Percentiles rank a stretch among this genome's conserved stretches.
Evolutionary conservation across 805 yeast genomes (phyloP).

Genomic region (Metschnikowia baotianmanensis): DNA sequence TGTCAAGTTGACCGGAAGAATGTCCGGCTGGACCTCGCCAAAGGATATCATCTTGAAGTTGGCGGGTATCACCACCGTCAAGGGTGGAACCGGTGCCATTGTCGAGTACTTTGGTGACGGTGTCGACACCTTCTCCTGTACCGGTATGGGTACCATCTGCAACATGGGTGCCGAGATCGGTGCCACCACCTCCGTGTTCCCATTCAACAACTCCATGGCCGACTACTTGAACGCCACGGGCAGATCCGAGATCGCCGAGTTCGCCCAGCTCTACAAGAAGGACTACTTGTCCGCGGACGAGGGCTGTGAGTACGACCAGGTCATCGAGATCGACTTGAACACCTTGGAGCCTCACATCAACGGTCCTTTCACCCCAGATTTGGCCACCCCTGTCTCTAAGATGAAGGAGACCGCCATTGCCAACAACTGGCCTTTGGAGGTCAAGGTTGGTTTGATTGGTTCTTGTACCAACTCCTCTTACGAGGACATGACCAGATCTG

Average conservation of each 20-base stretch:
- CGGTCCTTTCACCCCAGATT: slow-evolving; percentile 98
- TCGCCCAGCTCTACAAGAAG: slow-evolving; percentile 64
- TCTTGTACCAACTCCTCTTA: slow-evolving; percentile 98
- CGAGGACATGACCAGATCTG: slow-evolving; percentile 97
- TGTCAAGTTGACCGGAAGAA: slow-evolving; percentile 87
- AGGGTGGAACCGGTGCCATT: slow-evolving; percentile 97
- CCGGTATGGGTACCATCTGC: slow-evolving; percentile 99
- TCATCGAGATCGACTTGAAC: slow-evolving; percentile 84
- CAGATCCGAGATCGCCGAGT: slow-evolving; percentile 80
- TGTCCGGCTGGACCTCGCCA: slow-evolving; percentile 96
- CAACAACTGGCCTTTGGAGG: slow-evolving; percentile 90
- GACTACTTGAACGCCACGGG: slow-evolving; percentile 84
- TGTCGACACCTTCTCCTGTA: slow-evolving; percentile 86
- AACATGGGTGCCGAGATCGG: slow-evolving; percentile 99
- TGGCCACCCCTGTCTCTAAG: slow-evolving; percentile 91
- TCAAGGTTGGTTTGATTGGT: slow-evolving; percentile 94
- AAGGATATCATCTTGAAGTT: slow-evolving; percentile 91
- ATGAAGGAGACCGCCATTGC: slow-evolving; percentile 78
- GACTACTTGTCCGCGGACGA: slow-evolving; percentile 80
- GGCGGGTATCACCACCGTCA: slow-evolving; percentile 92
- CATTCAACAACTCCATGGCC: slow-evolving; percentile 87
- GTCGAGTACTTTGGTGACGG: slow-evolving; percentile 97
- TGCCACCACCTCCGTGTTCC: slow-evolving; percentile 97
- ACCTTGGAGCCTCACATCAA: slow-evolving; percentile 93
- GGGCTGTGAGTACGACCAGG: slow-evolving; percentile 91